Percentiles rank a stretch among this genome's conserved stretches.
These are phyloP conservation scores for Thecaphora thlaspeos DNA, from an alignment of 1,284 basidiomycete species.

Conservation along the genomic window DNA sequence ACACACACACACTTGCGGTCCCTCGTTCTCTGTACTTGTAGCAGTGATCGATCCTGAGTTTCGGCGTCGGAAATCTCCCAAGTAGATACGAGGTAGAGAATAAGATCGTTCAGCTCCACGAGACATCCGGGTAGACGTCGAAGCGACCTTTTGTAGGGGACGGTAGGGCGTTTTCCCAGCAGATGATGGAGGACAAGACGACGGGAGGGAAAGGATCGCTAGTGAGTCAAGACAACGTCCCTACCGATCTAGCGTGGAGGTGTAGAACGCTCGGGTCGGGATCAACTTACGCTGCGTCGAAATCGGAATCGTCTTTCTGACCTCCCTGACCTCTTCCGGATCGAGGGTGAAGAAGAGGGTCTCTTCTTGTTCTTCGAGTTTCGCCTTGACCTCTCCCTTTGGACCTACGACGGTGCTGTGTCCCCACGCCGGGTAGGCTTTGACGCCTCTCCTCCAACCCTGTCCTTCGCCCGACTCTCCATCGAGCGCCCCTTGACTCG, in stretches of 20 bases:
- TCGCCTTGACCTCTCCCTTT: constrained; percentile 73
- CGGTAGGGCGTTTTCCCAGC: background rate
- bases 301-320: constrained; percentile 44
- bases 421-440: constrained; percentile 55
- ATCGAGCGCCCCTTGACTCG: constrained; percentile 63
- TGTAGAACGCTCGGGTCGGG: too few relatives aligned
- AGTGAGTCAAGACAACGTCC: too few relatives aligned
- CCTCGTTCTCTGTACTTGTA: too few relatives aligned
- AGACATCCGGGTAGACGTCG: constrained; percentile 48
- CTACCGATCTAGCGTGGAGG: constrained; percentile 1
- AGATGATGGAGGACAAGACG: background rate
- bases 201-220: too few relatives aligned
- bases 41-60: too few relatives aligned
- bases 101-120: too few relatives aligned
- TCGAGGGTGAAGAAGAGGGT: constrained; percentile 64
- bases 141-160: constrained; percentile 20
- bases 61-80: too few relatives aligned
- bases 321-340: constrained; percentile 38
- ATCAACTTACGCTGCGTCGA: constrained; percentile 32
- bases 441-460: constrained; percentile 32
- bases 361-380: constrained; percentile 76
- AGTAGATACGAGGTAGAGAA: too few relatives aligned
- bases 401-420: constrained; percentile 52
- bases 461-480: constrained; percentile 13
- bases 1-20: too few relatives aligned